Evolutionary conservation across 257 asterid genomes (phyloP).

Genomic region (Verbena officinalis): DNA sequence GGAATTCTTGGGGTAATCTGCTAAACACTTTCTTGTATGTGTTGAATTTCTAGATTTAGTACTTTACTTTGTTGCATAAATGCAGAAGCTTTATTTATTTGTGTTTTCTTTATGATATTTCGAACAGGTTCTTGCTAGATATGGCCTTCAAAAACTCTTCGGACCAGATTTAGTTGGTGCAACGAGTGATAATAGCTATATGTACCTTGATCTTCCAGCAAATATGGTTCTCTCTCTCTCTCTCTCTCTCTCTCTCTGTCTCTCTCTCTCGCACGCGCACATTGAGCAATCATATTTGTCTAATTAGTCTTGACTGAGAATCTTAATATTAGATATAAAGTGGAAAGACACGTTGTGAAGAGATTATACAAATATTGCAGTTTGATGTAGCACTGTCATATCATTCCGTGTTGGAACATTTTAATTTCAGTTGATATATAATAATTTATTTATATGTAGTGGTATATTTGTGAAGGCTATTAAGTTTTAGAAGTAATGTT

Average conservation of each 20-base stretch:
- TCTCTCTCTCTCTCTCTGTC: constrained; percentile 33
- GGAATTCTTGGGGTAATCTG: constrained; percentile 69
- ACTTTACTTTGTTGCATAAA: not conserved
- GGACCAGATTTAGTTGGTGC: constrained; percentile 76
- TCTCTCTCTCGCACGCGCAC: constrained; percentile 20
- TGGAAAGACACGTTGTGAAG: not conserved
- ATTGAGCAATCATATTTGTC: not conserved
- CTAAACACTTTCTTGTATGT: constrained; percentile 8
- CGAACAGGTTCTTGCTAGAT: constrained; percentile 68
- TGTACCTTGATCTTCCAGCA: constrained; percentile 89
- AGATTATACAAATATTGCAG: not conserved
- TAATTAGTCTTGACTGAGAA: not conserved
- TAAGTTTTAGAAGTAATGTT: not conserved
- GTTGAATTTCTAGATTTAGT: not conserved
- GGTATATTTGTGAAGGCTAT: not conserved
- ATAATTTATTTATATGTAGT: not conserved
- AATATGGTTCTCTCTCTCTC: constrained; percentile 63
- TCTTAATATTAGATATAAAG: not conserved
- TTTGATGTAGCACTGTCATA: not conserved
- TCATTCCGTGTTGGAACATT: not conserved
- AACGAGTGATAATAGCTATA: constrained; percentile 69
- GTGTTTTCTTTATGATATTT: not conserved
- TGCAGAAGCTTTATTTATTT: not conserved
- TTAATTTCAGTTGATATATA: not conserved
- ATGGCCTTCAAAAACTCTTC: constrained; percentile 71